phyloP scores from a whole-genome alignment of 176 grass and related monocot species.

The Hyparrhenia diplandra region DNA sequence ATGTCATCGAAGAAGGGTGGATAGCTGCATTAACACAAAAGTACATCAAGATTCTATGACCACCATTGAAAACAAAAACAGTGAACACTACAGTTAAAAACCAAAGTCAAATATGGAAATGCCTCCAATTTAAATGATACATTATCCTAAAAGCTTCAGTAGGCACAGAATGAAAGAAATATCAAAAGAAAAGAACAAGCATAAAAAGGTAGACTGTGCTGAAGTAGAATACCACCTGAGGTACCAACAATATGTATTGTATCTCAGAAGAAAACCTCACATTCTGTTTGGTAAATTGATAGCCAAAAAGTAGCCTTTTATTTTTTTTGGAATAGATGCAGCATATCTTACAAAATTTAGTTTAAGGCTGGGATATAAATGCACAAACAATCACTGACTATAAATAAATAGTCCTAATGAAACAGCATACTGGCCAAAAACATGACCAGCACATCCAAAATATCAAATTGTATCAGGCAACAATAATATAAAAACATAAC shows the following conservation, averaged over 20 bases:
- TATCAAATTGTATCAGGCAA: not conserved
- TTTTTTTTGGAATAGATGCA: not conserved
- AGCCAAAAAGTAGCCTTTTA: not conserved
- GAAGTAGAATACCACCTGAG: not conserved
- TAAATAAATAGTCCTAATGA: not conserved
- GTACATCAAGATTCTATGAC: conserved; percentile 24
- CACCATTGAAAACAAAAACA: conserved; percentile 28
- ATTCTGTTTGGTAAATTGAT: not conserved
- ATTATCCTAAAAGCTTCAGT: conserved; percentile 8
- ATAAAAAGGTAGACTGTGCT: conserved; percentile 5
- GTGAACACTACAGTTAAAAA: conserved; percentile 15
- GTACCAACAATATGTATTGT: not conserved
- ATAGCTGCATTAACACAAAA: conserved; percentile 63
- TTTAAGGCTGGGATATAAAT: not conserved
- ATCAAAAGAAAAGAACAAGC: conserved; percentile 16
- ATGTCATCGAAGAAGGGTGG: conserved; percentile 98
- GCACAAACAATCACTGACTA: not conserved
- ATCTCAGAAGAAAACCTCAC: conserved; percentile 14
- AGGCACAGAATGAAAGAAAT: conserved; percentile 13
- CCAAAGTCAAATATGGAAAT: conserved; percentile 25
- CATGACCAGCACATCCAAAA: not conserved
- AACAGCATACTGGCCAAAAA: not conserved
- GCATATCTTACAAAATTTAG: not conserved
- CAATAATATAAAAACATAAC: not conserved
- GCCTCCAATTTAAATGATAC: conserved; percentile 8